Percentiles rank a stretch among this genome's conserved stretches.
These are phyloP conservation scores for Sanghuangporus weigelae DNA, from an alignment of 1,284 basidiomycete genomes.

Conservation along the genomic window DNA sequence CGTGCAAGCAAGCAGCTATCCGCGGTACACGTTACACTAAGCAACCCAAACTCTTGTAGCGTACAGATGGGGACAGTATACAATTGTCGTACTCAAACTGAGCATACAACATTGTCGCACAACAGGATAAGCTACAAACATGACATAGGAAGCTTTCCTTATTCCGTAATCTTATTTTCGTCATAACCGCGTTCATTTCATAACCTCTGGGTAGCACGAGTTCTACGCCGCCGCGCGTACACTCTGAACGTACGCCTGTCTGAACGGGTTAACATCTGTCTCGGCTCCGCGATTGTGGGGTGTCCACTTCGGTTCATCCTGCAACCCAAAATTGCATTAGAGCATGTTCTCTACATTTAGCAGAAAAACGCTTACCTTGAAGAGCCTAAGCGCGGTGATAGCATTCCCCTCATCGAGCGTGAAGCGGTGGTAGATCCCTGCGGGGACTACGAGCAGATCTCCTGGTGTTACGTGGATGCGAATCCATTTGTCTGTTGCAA, in stretches of 20 bases:
- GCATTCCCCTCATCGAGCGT: constrained; percentile 67
- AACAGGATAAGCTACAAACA: no score
- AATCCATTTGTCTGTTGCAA: constrained; percentile 64
- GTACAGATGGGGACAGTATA: no score
- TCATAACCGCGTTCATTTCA: no score
- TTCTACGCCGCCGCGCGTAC: not conserved
- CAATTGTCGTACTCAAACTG: no score
- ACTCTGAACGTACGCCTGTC: constrained; percentile 45
- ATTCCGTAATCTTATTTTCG: no score
- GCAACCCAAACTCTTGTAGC: no score
- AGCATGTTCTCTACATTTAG: not conserved
- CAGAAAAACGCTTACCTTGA: constrained; percentile 47
- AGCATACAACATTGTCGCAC: no score
- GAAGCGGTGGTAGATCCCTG: constrained; percentile 85
- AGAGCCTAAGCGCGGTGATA: constrained; percentile 72
- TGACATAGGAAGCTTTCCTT: no score
- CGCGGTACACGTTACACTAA: no score
- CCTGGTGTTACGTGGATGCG: constrained; percentile 63
- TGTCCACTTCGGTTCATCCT: constrained; percentile 88
- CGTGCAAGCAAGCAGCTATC: no score
- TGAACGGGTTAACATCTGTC: constrained; percentile 60
- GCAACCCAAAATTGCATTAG: not conserved
- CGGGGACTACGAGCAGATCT: constrained; percentile 70
- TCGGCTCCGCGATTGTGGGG: constrained; percentile 59
- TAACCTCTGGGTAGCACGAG: no score